Percentiles rank a stretch among this genome's conserved stretches.
Conservation (phyloP, 371 early-diverging fungal species). For the Mortierella sp. region DNA sequence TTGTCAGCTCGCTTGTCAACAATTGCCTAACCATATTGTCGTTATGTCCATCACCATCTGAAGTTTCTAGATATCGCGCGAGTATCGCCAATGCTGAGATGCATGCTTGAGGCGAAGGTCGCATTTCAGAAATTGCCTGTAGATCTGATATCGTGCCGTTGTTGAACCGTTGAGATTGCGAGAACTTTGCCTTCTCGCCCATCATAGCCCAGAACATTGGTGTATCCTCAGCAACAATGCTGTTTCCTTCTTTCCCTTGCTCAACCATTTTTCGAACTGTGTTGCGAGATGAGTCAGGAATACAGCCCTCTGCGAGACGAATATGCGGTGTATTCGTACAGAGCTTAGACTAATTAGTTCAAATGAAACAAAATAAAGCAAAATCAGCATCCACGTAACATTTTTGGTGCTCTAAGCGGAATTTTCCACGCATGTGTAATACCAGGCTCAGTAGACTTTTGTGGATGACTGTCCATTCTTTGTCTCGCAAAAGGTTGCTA, state of each 20-base stretch:
- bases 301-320: conserved; percentile 2
- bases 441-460: conserved; percentile 25
- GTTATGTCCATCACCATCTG: not conserved
- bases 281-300: conserved; percentile 2
- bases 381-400: not conserved
- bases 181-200: not conserved
- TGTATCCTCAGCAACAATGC: not conserved
- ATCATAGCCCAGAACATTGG: conserved; percentile 13
- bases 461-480: conserved; percentile 26
- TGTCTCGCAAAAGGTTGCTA: conserved; percentile 12
- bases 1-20: conserved; percentile 5
- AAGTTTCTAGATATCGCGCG: conserved; percentile 9
- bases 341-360: conserved; percentile 8
- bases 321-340: not conserved
- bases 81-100: conserved; percentile 9
- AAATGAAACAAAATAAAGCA: not conserved
- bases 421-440: not conserved
- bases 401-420: not conserved
- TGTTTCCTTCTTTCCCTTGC: not conserved
- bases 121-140: not conserved
- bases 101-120: conserved; percentile 19
- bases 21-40: not conserved
- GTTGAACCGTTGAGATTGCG: not conserved
- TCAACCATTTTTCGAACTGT: conserved; percentile 8
- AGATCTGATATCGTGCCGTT: conserved; percentile 11